These are phyloP conservation scores for Beauveria sp. DNA, from an alignment of 2,329 filamentous ascomycete species.

Conservation along the genomic window DNA sequence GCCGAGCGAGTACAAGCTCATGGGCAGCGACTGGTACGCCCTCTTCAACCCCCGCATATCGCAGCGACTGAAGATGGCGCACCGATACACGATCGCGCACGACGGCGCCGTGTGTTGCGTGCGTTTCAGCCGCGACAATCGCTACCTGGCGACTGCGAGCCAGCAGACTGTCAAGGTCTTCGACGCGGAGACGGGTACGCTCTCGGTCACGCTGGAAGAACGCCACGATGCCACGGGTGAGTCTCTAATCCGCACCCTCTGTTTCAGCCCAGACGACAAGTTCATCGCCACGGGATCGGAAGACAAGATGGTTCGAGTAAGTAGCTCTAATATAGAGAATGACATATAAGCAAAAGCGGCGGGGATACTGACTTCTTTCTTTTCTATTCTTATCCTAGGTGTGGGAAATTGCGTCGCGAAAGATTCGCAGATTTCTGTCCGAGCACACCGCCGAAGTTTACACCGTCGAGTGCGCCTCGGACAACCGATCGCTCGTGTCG, in stretches of 20 bases:
- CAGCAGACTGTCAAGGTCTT: slow-evolving; percentile 98
- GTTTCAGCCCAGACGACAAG: slow-evolving; percentile 93
- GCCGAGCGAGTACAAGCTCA: slow-evolving; percentile 79
- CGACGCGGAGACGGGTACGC: slow-evolving; percentile 78
- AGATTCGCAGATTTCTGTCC: slow-evolving; percentile 83
- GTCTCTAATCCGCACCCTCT: slow-evolving; percentile 93
- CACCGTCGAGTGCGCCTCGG: slow-evolving; percentile 87
- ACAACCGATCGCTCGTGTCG: slow-evolving; percentile 88
- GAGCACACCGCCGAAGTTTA: slow-evolving; percentile 99
- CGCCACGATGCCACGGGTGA: slow-evolving; percentile 72
- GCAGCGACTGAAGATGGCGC: slow-evolving; percentile 82
- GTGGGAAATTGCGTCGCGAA: slow-evolving; percentile 80
- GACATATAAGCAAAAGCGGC: not conserved
- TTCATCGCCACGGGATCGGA: slow-evolving; percentile 93
- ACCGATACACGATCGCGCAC: slow-evolving; percentile 86
- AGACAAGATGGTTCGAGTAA: slow-evolving; percentile 90
- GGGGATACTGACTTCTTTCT: not conserved
- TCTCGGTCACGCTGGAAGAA: slow-evolving; percentile 84
- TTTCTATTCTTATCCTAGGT: slow-evolving; percentile 46
- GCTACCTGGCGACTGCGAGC: slow-evolving; percentile 92
- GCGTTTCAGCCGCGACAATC: slow-evolving; percentile 89
- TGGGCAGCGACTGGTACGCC: slow-evolving; percentile 87
- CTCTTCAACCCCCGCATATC: slow-evolving; percentile 91
- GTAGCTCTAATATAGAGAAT: slow-evolving; percentile 22
- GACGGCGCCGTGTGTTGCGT: slow-evolving; percentile 98